Conservation (phyloP, 2,329 filamentous ascomycete genomes). For the Raffaelea albimanens region DNA sequence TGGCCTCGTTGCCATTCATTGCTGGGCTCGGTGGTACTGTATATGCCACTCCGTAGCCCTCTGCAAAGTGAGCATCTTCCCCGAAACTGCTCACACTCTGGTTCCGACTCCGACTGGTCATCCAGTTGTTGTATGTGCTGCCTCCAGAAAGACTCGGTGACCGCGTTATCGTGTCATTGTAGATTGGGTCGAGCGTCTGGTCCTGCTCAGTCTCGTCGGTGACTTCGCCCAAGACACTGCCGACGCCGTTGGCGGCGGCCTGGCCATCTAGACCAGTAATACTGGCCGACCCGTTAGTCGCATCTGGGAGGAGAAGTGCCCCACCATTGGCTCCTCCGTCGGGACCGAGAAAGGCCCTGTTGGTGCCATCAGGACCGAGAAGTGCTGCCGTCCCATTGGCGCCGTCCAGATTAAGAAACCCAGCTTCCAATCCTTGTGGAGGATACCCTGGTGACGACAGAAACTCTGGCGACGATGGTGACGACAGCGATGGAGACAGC, state of each 20-base stretch:
- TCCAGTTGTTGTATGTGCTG: not conserved
- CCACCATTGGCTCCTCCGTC: too few relatives aligned
- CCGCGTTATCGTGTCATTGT: not conserved
- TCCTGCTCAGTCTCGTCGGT: not conserved
- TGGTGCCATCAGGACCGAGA: too few relatives aligned
- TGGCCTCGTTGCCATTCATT: not conserved
- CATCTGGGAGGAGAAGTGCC: too few relatives aligned
- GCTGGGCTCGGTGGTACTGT: not conserved
- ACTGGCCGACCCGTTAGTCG: too few relatives aligned
- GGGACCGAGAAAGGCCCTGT: too few relatives aligned
- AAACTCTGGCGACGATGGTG: constrained; percentile 9
- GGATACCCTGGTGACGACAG: too few relatives aligned
- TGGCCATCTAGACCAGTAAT: too few relatives aligned
- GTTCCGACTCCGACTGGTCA: not conserved
- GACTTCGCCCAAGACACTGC: not conserved
- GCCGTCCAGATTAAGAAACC: not conserved
- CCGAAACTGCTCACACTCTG: not conserved
- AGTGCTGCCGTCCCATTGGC: too few relatives aligned
- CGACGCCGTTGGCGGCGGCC: not conserved
- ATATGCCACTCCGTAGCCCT: too few relatives aligned
- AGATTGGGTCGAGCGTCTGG: not conserved
- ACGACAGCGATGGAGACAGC: constrained; percentile 21
- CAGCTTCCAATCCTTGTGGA: not conserved
- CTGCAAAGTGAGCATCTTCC: not conserved
- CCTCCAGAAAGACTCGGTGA: not conserved